phyloP scores from a whole-genome alignment of 495 filamentous ascomycete species.

The Podospora pseudopauciseta region DNA sequence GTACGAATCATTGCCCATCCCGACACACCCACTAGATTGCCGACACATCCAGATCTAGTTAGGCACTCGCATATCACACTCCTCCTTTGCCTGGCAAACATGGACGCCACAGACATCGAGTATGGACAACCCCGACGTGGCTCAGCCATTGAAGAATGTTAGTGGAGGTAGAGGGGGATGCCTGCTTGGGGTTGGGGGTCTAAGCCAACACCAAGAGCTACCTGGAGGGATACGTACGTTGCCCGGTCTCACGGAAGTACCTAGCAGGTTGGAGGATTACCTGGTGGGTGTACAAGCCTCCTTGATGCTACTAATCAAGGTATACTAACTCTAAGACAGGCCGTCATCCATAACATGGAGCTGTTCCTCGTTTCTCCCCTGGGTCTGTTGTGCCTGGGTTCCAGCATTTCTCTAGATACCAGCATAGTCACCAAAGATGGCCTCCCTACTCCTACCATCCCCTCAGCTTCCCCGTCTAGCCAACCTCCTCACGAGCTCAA shows the following conservation, averaged over 20 bases:
- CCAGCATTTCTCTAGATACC: neutral
- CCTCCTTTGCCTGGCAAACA: neutral
- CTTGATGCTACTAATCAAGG: neutral
- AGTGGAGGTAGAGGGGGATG: neutral
- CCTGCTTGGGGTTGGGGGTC: neutral
- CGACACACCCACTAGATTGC: neutral
- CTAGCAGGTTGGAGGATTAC: neutral
- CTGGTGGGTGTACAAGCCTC: neutral
- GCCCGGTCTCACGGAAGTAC: neutral
- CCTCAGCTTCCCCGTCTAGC: neutral
- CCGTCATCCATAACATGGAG: neutral
- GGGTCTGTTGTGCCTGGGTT: neutral
- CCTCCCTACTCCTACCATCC: neutral
- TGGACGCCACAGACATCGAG: neutral
- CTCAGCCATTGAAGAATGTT: neutral
- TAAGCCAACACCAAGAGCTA: neutral
- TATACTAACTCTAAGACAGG: neutral
- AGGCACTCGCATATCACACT: neutral
- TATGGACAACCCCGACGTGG: neutral
- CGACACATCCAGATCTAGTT: neutral
- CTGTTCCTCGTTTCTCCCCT: neutral
- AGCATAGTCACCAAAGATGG: neutral
- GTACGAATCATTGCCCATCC: neutral
- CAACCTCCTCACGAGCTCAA: neutral
- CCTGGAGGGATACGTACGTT: neutral